Conservation (phyloP, 2,329 filamentous ascomycete genomes). For the Pseudogymnoascus pannorum region DNA sequence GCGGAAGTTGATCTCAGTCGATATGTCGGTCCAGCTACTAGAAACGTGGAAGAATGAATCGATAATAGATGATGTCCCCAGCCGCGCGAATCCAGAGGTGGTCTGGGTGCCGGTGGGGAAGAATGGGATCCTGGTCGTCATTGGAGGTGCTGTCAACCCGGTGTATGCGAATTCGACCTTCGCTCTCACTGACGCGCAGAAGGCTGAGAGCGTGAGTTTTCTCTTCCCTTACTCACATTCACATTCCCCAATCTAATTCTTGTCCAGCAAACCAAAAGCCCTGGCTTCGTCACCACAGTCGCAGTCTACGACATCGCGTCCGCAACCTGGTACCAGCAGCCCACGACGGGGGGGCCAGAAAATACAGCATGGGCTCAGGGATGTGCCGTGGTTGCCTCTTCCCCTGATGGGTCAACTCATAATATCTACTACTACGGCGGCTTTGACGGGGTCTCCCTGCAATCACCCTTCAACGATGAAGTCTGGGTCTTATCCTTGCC, state of each 20-base stretch:
- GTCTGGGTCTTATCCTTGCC: slow-evolving; percentile 78
- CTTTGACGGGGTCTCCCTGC: slow-evolving; percentile 46
- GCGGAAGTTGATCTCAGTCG: slow-evolving; percentile 50
- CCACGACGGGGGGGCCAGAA: slow-evolving; percentile 52
- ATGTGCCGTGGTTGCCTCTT: slow-evolving; percentile 67
- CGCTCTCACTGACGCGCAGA: slow-evolving; percentile 26
- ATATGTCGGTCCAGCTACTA: slow-evolving; percentile 45
- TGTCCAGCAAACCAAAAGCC: slow-evolving; percentile 52
- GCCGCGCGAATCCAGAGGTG: slow-evolving; percentile 56
- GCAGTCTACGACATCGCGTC: slow-evolving; percentile 70
- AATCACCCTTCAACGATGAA: slow-evolving; percentile 47
- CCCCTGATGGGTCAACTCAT: slow-evolving; percentile 64
- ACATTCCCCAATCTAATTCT: slow-evolving; percentile 6
- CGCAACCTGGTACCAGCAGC: slow-evolving; percentile 61
- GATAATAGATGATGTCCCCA: slow-evolving; percentile 41
- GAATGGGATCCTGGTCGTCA: slow-evolving; percentile 67
- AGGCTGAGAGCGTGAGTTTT: slow-evolving; percentile 34
- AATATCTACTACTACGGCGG: slow-evolving; percentile 84
- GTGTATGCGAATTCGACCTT: slow-evolving; percentile 33
- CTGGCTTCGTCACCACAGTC: slow-evolving; percentile 62
- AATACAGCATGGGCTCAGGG: slow-evolving; percentile 49
- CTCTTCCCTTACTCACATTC: neutral
- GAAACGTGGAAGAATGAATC: slow-evolving; percentile 52
- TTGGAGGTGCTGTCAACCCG: slow-evolving; percentile 65
- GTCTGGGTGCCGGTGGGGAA: slow-evolving; percentile 73